phyloP scores from a whole-genome alignment of 106 monocot genomes.

The Dioscorea zingiberensis region DNA sequence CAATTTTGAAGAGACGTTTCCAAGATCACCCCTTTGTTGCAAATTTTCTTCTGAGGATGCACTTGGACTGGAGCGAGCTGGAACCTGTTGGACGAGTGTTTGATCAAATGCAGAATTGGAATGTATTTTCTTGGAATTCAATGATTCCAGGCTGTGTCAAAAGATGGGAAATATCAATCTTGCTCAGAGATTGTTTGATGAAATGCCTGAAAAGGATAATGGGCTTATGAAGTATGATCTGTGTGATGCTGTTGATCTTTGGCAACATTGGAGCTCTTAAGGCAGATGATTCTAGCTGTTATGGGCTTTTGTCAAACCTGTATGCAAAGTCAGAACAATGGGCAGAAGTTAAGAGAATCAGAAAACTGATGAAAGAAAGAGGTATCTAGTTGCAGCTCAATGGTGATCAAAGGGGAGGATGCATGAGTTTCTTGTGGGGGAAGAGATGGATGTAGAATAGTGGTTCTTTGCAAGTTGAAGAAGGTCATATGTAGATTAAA shows the following conservation, averaged over 20 bases:
- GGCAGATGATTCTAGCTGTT: conserved; percentile 14
- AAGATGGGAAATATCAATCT: background rate
- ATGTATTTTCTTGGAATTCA: conserved; percentile 15
- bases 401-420: conserved; percentile 19
- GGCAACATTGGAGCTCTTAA: conserved; percentile 16
- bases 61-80: conserved; percentile 3
- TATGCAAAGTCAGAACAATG: conserved; percentile 16
- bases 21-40: conserved; percentile 6
- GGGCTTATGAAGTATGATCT: conserved; percentile 8
- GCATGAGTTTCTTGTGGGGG: conserved; percentile 21
- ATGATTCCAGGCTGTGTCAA: conserved; percentile 16
- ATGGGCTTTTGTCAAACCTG: conserved; percentile 22
- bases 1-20: conserved; percentile 12
- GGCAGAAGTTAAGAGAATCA: conserved; percentile 10
- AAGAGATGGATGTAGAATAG: conserved; percentile 6
- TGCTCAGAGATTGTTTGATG: conserved; percentile 8
- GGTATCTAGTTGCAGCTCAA: conserved; percentile 17
- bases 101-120: conserved; percentile 12
- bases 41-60: conserved; percentile 20
- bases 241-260: conserved; percentile 7
- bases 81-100: conserved; percentile 5
- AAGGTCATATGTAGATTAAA: conserved; percentile 16
- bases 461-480: conserved; percentile 10
- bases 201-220: conserved; percentile 23
- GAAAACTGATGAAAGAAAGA: conserved; percentile 21